Evolutionary conservation across 768 basidiomycete genomes (phyloP), one percentile per base, ranked within the genome.

Genomic region (Naematelia aurantialba): DNA sequence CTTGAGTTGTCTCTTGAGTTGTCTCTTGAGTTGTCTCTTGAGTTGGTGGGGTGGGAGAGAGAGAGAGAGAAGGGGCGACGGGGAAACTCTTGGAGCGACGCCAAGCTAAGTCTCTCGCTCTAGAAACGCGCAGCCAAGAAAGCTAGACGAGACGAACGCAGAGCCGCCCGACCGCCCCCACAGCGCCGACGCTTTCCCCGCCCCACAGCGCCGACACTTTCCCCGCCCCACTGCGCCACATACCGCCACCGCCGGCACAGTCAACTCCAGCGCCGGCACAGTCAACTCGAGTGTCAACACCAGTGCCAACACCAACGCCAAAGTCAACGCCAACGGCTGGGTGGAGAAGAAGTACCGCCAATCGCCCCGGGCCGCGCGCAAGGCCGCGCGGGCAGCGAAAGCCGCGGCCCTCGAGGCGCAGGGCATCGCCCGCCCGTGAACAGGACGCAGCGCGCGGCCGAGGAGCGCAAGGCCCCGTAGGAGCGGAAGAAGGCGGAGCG

Each of bases 401-500:
- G 17, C 17, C 34, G 34, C 34, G 17, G 34, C 8, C 8, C 34
- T 39, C 17, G 34, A 39, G 17, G 34, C 34, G 34, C 34, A 39
- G 34, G 34, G 34, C 17, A 39, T 39, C 34, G 34, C 34, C 34
- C 34, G 34, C 34, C 34, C 17, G 17, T 39, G 8, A 17, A 39
- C 17, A 39, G 17, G 34, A 39, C 8, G 17, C 8, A 8, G 8
- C 8, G 8, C 34, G 17, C 8, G 17, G 34, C 17, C 17, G 34
- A 39, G 17, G 34, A 25, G 46, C 8, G 21, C 8, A 47, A 47
- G 19, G 19, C 19, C 46, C 8, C 10, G 24, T 25, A 5, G 21
- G 46, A 19, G n/a, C 8, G 24, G 24, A 47, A 47, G 46, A 47
- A 47, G 46, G n/a, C 24, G 46, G 46, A 47, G 46, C 8, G n/a